Evolutionary conservation across 768 basidiomycete genomes (phyloP).

Genomic region (Phylloporus sp.): DNA sequence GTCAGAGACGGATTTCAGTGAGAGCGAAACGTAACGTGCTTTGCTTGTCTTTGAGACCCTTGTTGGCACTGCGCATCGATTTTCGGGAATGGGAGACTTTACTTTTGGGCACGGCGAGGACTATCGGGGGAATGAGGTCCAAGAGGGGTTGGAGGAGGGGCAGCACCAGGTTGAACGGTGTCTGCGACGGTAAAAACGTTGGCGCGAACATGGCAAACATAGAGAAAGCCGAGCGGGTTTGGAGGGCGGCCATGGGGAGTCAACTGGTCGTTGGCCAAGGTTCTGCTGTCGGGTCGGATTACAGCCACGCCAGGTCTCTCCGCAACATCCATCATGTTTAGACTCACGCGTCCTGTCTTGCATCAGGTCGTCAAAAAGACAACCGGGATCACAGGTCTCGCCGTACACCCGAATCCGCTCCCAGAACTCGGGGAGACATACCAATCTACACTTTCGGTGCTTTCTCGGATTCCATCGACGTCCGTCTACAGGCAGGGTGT

Average conservation of each 20-base stretch:
- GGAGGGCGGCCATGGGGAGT: slow-evolving; percentile 41
- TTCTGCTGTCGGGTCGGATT: background rate
- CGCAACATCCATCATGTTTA: slow-evolving; percentile 54
- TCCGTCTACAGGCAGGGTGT: slow-evolving; percentile 88
- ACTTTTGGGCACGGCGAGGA: slow-evolving; percentile 92
- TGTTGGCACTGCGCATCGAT: slow-evolving; percentile 91
- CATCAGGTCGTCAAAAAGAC: slow-evolving; percentile 62
- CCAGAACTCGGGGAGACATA: slow-evolving; percentile 74
- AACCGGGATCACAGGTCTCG: slow-evolving; percentile 84
- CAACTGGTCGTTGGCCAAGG: no score
- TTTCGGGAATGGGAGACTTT: slow-evolving; percentile 92
- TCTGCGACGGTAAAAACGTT: slow-evolving; percentile 21
- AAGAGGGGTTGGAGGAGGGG: slow-evolving; percentile 44
- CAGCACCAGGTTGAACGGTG: slow-evolving; percentile 32
- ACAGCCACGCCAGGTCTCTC: slow-evolving; percentile 13
- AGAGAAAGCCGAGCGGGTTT: slow-evolving; percentile 27
- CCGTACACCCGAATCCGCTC: slow-evolving; percentile 80
- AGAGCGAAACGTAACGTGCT: slow-evolving; percentile 42
- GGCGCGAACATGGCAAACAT: slow-evolving; percentile 16
- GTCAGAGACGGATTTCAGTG: slow-evolving; percentile 3
- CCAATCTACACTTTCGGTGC: slow-evolving; percentile 64
- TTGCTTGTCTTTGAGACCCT: slow-evolving; percentile 90
- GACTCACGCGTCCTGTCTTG: slow-evolving; percentile 66
- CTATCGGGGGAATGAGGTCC: slow-evolving; percentile 81
- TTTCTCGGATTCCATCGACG: slow-evolving; percentile 68